Conservation (phyloP, 331 rosid species). For the Saraca asoca region DNA sequence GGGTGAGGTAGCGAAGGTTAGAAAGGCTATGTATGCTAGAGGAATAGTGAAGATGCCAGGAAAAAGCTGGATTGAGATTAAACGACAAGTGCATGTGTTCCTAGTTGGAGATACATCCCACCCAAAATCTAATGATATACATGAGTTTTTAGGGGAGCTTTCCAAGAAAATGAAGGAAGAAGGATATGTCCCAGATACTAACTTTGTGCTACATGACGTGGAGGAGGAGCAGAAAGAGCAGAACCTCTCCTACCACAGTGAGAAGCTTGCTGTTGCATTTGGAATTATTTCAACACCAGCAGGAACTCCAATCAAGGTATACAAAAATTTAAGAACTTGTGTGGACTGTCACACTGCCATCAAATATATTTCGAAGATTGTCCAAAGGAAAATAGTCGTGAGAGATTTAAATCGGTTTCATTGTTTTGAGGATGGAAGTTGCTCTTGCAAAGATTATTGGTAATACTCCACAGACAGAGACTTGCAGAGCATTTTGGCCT, state of each 20-base stretch:
- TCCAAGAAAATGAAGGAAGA: constrained; percentile 64
- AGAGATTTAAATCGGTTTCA: constrained; percentile 73
- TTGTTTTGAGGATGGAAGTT: constrained; percentile 57
- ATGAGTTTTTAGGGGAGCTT: constrained; percentile 51
- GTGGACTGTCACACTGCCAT: constrained; percentile 67
- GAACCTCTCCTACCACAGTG: constrained; percentile 71
- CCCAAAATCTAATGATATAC: constrained; percentile 59
- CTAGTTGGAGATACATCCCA: constrained; percentile 61
- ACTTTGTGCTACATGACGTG: constrained; percentile 68
- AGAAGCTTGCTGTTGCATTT: constrained; percentile 69
- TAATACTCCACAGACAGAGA: constrained; percentile 22
- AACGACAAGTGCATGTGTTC: constrained; percentile 59
- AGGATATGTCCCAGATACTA: constrained; percentile 69
- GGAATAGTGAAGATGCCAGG: constrained; percentile 64
- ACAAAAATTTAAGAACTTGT: constrained; percentile 70
- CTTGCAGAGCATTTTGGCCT: constrained; percentile 1
- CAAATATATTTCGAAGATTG: constrained; percentile 57
- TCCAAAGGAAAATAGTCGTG: constrained; percentile 44
- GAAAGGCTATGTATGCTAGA: constrained; percentile 54
- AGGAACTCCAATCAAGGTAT: constrained; percentile 61
- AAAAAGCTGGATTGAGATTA: constrained; percentile 72
- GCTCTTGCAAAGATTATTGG: constrained; percentile 69
- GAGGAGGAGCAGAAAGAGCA: constrained; percentile 78
- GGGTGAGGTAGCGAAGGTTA: constrained; percentile 58
- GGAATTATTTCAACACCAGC: constrained; percentile 68